These are phyloP conservation scores for Carallia brachiata DNA, from an alignment of 345 rosid genomes.

Conservation along the genomic window DNA sequence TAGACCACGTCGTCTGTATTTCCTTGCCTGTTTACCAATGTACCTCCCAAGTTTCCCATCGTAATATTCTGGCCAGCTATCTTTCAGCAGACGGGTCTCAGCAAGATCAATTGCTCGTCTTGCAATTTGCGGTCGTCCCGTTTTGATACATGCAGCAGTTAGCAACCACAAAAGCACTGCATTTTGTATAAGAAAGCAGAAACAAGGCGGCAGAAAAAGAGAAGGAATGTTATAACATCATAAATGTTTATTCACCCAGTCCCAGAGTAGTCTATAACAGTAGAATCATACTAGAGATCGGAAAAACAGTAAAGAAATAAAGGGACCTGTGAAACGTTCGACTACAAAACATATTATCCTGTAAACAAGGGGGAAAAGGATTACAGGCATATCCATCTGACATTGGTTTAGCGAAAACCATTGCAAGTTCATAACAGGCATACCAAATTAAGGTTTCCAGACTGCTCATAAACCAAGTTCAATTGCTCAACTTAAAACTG, in stretches of 20 bases:
- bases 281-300: too few relatives aligned
- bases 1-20: conserved; percentile 32
- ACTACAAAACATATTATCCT: too few relatives aligned
- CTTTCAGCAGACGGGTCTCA: conserved; percentile 28
- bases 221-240: neutral
- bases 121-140: conserved; percentile 35
- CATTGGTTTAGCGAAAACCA: too few relatives aligned
- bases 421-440: too few relatives aligned
- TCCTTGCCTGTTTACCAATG: conserved; percentile 38
- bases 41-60: conserved; percentile 35
- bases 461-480: too few relatives aligned
- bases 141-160: conserved; percentile 37
- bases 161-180: conserved; percentile 37
- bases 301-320: too few relatives aligned
- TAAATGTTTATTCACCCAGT: neutral
- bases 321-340: too few relatives aligned
- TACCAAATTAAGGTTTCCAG: too few relatives aligned
- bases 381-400: too few relatives aligned
- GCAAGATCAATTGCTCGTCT: conserved; percentile 34
- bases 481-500: too few relatives aligned
- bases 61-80: conserved; percentile 38
- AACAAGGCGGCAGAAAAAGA: neutral
- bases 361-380: too few relatives aligned
- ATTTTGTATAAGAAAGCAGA: conserved; percentile 1
- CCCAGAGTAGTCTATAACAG: too few relatives aligned